Evolutionary conservation across 148 eudicot species (phyloP).

Genomic region (Salicornia ramosissima): DNA sequence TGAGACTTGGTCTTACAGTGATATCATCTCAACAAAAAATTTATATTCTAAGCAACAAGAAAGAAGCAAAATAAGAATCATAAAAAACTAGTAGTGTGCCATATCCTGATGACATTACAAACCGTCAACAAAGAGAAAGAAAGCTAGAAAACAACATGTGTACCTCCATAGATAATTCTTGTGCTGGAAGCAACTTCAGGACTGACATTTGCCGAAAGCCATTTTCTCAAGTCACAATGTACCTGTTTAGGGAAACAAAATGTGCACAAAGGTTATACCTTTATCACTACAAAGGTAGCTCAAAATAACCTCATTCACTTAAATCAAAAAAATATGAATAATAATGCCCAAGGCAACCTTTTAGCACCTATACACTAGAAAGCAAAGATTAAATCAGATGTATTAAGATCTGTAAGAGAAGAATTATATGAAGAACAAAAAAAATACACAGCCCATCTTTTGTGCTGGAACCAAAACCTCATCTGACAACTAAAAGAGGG

Average conservation of each 20-base stretch:
- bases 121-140: background rate
- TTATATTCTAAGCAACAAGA: no score
- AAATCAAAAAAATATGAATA: background rate
- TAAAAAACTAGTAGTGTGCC: no score
- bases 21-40: no score
- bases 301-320: background rate
- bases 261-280: background rate
- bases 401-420: no score
- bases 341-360: background rate
- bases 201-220: conserved; percentile 59
- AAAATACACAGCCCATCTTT: background rate
- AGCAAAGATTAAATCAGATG: background rate
- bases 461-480: background rate
- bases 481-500: background rate
- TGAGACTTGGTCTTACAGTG: no score
- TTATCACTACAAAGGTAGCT: background rate
- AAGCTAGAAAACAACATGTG: conserved; percentile 4
- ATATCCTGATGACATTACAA: no score
- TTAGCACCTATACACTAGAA: no score
- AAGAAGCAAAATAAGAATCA: no score
- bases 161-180: conserved; percentile 95
- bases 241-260: conserved; percentile 39
- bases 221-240: conserved; percentile 72
- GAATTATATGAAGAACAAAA: background rate
- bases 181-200: conserved; percentile 74